Base-by-base conservation (phyloP, 495 filamentous ascomycete genomes). In the Trichoderma virens region DNA sequence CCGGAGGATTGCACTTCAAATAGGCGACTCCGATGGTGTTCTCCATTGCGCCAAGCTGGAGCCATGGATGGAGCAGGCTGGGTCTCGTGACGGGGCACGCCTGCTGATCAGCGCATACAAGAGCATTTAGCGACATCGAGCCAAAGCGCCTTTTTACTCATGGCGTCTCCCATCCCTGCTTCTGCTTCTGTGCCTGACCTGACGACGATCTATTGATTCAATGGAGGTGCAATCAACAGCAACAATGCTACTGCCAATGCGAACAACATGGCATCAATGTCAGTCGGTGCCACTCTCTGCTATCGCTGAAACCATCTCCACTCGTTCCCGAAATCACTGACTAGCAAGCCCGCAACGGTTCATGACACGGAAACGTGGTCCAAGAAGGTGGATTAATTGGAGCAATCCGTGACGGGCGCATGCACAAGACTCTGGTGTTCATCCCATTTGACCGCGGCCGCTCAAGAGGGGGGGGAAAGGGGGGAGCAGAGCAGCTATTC, bases 101-200 rank as follows among this genome's bases (percentile, higher is more conserved):
- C 51, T 56, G 51, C 51, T 56, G 51, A 56, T 56, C 51, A 56
- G 27, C 51, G 51, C 43, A 56, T 56, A 30, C 51, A 31, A 28
- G 23, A 30, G 43, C 43, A 28, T 18, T 18, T 56, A 56, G 51
- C 51, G 51, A 56, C 13, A 56, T 28, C 25, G 51, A 20, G 45
- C 18, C 45, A 51, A 51, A 51, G 8, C 20, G n/a, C n/a, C n/a
- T n/a, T n/a, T n/a, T n/a, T n/a, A n/a, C n/a, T 45, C 41, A 18
- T 45, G 41, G 41, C 41, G 23, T 13, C 23, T 2, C 18, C n/a
- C 16, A 18, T 56, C 7, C 27, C 51, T 13, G 16, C 16, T 9
- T 18, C 23, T 56, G 25, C 41, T 18, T 7, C 41, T 13, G 51
- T 56, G 23, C 51, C 51, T 56, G 51, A 25, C 51, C 51, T 56